Evolutionary conservation across 257 asterid species (phyloP).

Genomic region (Thymus mandschuricus): DNA sequence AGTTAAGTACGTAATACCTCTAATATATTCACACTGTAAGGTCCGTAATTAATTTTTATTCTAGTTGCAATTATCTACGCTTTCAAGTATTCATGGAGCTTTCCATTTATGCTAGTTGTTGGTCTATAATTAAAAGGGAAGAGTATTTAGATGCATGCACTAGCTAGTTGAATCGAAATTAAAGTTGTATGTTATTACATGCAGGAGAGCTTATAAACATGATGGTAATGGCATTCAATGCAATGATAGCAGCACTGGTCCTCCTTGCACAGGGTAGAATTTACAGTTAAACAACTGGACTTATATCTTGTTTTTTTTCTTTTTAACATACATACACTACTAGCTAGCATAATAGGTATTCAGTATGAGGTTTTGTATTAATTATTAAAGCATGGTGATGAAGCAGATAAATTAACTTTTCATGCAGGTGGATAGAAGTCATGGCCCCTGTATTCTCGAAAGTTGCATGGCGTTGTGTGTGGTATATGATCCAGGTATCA

Average conservation of each 20-base stretch:
- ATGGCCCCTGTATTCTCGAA: conserved; percentile 94
- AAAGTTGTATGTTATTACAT: background rate
- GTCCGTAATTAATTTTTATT: too few relatives aligned
- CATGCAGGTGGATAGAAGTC: conserved; percentile 80
- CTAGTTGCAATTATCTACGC: too few relatives aligned
- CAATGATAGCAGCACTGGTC: conserved; percentile 59
- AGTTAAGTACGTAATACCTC: background rate
- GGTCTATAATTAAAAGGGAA: background rate
- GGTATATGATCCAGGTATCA: conserved; percentile 89
- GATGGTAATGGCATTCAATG: conserved; percentile 62
- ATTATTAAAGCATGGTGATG: background rate
- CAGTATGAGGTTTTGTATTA: too few relatives aligned
- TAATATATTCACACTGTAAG: too few relatives aligned
- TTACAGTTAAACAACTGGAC: conserved; percentile 31
- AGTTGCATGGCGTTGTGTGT: conserved; percentile 87
- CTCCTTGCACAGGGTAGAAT: conserved; percentile 94
- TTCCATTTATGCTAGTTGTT: too few relatives aligned
- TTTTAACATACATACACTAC: too few relatives aligned
- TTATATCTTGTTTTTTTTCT: background rate
- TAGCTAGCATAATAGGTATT: too few relatives aligned
- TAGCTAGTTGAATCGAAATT: background rate
- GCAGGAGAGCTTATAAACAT: conserved; percentile 70
- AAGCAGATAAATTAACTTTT: conserved; percentile 13
- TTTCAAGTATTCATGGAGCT: too few relatives aligned
- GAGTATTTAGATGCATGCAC: background rate